Percentiles rank a stretch among this genome's conserved stretches.
phyloP scores from a whole-genome alignment of 768 basidiomycete species.

The Kwoniella sp. region DNA sequence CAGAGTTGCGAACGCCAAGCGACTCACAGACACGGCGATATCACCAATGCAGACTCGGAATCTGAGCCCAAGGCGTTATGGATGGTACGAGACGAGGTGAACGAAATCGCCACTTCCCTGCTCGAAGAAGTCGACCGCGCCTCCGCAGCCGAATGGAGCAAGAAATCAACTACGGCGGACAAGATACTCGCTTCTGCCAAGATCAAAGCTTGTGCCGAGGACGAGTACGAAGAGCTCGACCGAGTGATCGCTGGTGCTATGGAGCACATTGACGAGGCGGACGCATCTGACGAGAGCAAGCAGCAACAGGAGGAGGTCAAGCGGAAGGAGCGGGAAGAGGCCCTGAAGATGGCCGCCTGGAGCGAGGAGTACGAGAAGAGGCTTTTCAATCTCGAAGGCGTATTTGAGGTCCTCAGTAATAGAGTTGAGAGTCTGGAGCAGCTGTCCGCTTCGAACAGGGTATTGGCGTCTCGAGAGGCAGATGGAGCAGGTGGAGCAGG shows the following conservation, averaged over 20 bases:
- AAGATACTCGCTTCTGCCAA: neutral
- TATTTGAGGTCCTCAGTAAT: neutral
- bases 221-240: neutral
- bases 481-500: no score
- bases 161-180: neutral
- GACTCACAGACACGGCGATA: no score
- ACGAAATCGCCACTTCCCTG: neutral
- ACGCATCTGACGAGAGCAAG: neutral
- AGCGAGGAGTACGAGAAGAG: conserved; percentile 1
- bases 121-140: neutral
- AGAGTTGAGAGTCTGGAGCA: conserved; percentile 1
- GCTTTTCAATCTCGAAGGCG: conserved; percentile 8
- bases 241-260: neutral
- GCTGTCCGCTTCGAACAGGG: neutral
- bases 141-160: neutral
- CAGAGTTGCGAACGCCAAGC: no score
- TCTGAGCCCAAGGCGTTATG: no score
- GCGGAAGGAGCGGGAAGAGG: neutral
- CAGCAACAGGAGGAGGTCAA: neutral
- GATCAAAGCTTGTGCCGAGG: neutral
- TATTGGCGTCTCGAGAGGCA: no score
- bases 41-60: no score
- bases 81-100: neutral
- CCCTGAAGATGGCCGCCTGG: neutral
- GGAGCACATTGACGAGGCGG: neutral